phyloP scores from a whole-genome alignment of 2,329 filamentous ascomycete species.

The Myriosclerotinia scirpicola region DNA sequence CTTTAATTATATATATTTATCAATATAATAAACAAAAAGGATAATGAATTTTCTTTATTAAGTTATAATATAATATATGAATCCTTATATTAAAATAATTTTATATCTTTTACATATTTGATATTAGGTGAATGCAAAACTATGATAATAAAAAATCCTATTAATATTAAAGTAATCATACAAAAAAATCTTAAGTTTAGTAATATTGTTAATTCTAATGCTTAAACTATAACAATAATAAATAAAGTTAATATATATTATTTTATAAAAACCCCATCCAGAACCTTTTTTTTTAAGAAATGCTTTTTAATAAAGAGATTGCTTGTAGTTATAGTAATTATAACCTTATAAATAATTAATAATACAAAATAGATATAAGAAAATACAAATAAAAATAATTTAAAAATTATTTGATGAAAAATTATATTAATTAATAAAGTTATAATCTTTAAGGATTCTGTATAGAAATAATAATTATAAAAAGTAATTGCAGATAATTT shows the following conservation, averaged over 20 bases:
- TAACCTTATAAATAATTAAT: no score
- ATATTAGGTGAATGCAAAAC: accelerated
- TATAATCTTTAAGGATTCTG: not conserved
- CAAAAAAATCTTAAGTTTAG: not conserved
- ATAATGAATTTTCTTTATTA: not conserved
- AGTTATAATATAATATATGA: not conserved
- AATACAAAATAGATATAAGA: no score
- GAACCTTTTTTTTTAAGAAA: no score
- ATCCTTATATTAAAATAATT: not conserved
- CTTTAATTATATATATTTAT: no score
- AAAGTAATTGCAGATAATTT: not conserved
- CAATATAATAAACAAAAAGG: no score
- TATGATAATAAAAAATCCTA: not conserved
- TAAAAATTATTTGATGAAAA: no score
- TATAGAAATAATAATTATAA: not conserved
- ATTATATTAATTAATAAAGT: not conserved
- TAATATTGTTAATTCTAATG: not conserved
- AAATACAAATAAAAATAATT: no score
- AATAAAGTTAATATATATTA: not conserved
- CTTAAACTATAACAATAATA: not conserved
- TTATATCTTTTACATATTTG: not conserved
- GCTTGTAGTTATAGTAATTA: no score
- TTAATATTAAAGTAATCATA: not conserved
- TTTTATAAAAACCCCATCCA: no score
- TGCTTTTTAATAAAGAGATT: no score